Evolutionary conservation across 1,284 basidiomycete genomes (phyloP), one percentile per base, ranked within the genome.

Genomic region (Apiotrichum veenhuisii): DNA sequence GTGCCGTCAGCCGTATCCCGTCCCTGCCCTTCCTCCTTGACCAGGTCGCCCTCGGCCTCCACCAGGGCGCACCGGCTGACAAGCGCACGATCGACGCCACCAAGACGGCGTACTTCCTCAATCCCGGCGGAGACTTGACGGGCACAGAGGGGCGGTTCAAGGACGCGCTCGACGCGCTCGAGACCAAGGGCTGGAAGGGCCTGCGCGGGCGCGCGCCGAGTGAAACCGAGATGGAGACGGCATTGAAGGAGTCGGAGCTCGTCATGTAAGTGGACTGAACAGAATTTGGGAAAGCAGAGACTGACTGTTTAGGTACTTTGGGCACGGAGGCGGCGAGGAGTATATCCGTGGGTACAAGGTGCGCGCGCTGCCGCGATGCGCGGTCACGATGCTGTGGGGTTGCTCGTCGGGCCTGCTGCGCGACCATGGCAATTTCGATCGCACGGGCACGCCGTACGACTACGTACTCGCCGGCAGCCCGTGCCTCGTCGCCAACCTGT

Each of bases 381-480:
- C 95, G 1, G 87, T 87, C 12, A 87, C 91, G 0, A 96, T 99
- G 92, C 83, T 99, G 10, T 99, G 94, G 95, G 95, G 96, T 0
- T 99, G 95, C 80, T 98, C 95, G 0, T 96, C 92, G 0, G 96
- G 94, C 18, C 78, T 84, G 4, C 77, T 99, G 60, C 83, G 83
- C 54, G 89, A 94, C 53, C 89, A 92, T 83, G 95, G 95, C 14
- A 91, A 95, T 59, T 93, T 93, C 67, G 95, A 98, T 68, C 82
- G 89, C 17, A 83, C 84, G 17, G 95, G 95, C 11, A 98, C 91
- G 20, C 91, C 96, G 0, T 86, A 89, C 73, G 86, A 91, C 68
- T 98, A 98, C 73, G 89, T 97, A 86, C 73, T 96, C n/a, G 92
- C 88, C 38, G 95, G 94, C 64, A 93, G 91, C 63, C 95, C 96